phyloP scores from a whole-genome alignment of 805 yeast species.

The Kodamaea kaohsiungensis region DNA sequence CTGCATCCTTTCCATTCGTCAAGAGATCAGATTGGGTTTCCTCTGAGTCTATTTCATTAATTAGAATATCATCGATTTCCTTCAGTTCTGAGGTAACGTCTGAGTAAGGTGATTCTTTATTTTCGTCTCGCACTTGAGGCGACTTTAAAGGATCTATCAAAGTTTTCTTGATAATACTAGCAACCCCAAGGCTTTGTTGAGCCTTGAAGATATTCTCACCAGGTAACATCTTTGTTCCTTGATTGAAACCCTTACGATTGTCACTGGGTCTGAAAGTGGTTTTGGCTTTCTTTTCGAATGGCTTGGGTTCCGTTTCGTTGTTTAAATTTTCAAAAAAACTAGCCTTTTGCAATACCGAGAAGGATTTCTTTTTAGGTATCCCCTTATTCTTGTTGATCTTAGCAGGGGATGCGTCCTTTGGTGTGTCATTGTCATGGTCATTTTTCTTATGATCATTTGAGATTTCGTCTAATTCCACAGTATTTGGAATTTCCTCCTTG shows the following conservation, averaged over 20 bases:
- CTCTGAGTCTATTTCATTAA: not conserved
- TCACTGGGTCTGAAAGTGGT: not conserved
- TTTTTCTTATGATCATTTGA: not conserved
- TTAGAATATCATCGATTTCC: not conserved
- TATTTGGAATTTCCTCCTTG: not conserved
- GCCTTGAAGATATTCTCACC: slow-evolving; percentile 1
- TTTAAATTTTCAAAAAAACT: slow-evolving; percentile 1
- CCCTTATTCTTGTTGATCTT: not conserved
- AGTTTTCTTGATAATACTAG: not conserved
- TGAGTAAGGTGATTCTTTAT: not conserved
- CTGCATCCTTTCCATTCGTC: not conserved
- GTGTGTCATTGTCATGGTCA: not conserved
- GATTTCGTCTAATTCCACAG: not conserved
- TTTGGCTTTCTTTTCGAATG: slow-evolving; percentile 1
- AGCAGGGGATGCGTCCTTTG: not conserved
- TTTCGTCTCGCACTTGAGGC: not conserved
- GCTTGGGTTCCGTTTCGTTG: not conserved
- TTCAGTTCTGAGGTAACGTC: not conserved
- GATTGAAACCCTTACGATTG: not conserved
- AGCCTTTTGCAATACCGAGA: slow-evolving; percentile 1
- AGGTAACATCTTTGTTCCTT: not conserved
- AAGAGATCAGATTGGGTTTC: not conserved
- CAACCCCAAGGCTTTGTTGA: not conserved
- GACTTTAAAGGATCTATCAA: not conserved
- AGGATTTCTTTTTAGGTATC: slow-evolving; percentile 1